Conservation (phyloP, 257 asterid genomes). For the Przewalskia tangutica region DNA sequence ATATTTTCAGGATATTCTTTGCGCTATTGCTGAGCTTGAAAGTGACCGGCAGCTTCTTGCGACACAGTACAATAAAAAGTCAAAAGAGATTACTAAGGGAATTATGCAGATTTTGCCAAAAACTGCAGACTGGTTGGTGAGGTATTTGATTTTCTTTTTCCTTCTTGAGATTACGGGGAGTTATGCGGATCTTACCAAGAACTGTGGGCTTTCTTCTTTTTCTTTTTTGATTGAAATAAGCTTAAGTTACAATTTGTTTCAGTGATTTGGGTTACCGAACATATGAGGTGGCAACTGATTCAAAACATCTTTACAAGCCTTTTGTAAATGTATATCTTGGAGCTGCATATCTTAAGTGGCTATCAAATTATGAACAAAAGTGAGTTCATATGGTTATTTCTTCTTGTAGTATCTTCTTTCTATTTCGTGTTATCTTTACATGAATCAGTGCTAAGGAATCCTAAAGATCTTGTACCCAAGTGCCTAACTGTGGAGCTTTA, state of each 20-base stretch:
- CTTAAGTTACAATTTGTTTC: constrained; percentile 26
- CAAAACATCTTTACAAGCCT: constrained; percentile 57
- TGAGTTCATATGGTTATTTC: constrained; percentile 21
- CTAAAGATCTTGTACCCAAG: not conserved
- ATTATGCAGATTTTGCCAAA: constrained; percentile 72
- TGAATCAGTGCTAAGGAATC: not conserved
- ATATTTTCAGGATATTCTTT: constrained; percentile 68
- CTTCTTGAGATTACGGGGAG: not conserved
- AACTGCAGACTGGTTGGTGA: constrained; percentile 71
- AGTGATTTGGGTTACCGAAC: constrained; percentile 63
- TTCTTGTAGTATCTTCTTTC: not conserved
- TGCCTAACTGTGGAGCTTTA: not conserved
- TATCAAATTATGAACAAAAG: constrained; percentile 61
- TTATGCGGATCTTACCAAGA: not conserved
- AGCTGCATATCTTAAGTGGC: constrained; percentile 90
- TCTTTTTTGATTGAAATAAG: not conserved
- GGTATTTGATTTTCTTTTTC: constrained; percentile 21
- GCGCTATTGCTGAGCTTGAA: constrained; percentile 90
- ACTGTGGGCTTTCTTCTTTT: not conserved
- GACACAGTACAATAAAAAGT: constrained; percentile 46
- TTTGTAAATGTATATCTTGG: constrained; percentile 71
- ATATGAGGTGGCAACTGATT: constrained; percentile 36
- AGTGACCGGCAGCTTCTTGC: constrained; percentile 75
- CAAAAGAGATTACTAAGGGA: constrained; percentile 54
- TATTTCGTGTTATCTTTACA: not conserved